Evolutionary conservation across 495 filamentous ascomycete genomes (phyloP), one percentile per base, ranked within the genome.

Genomic region (Massariosphaeria phaeospora): DNA sequence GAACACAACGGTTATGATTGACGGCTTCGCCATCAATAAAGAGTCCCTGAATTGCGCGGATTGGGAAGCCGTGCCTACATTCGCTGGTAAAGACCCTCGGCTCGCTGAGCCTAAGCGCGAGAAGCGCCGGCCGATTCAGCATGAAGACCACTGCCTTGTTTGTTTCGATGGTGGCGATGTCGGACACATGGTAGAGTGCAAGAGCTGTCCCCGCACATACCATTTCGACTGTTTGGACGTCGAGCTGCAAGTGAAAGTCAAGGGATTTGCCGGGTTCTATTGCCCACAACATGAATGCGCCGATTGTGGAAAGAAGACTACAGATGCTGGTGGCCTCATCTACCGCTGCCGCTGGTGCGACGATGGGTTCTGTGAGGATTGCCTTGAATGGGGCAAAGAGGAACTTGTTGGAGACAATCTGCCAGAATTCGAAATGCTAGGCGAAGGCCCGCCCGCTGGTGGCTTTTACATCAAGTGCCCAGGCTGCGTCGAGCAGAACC

Each of bases 201-300:
- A 69, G 2, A 63, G 71, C 2, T 86, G 83, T 53, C 81, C 82
- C 4, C 70, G 80, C 3, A 65, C 74, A 0, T 85, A 80, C 51
- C 83, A 85, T 57, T 52, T 62, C 26, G 48, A 65, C 4, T 86
- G 83, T 55, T 63, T 84, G 0, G 66, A 75, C 8, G 50, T 47
- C 11, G 59, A 70, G 1, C 69, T 69, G 50, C 64, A 76, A 58
- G 24, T 60, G 15, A 66, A 71, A 15, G 61, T 67, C 29, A 66
- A 66, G 27, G 43, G 60, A n/a, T 65, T 63, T 33, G 69, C 66
- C 56, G 62, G 67, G 15, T 78, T 81, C 46, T 69, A 69, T 35
- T 86, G 83, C 52, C 70, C 80, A 2, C 78, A 84, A 34, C 83
- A 86, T 55, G 61, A 74, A 21, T 86, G 83, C 53, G 61, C 44